Percentiles rank a stretch among this genome's conserved stretches.
These are phyloP conservation scores for Phytopythium litorale DNA, from an alignment of 352 stramenopile species.

Conservation along the genomic window DNA sequence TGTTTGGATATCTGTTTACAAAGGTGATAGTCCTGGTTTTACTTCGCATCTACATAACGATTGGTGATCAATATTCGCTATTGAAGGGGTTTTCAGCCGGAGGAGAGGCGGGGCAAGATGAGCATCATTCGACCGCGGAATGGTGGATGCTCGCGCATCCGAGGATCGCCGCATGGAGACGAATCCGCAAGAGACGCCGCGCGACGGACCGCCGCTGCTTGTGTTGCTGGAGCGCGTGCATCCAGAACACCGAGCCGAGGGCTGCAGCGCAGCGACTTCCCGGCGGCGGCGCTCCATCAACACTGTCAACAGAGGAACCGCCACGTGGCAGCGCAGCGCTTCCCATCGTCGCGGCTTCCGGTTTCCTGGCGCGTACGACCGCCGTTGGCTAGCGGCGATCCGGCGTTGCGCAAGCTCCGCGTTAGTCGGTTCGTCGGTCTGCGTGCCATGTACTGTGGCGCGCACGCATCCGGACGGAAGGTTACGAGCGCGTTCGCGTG, in stretches of 20 bases:
- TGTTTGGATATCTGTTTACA: not conserved
- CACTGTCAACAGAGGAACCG: too few relatives aligned
- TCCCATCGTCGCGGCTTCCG: too few relatives aligned
- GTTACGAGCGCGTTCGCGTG: slow-evolving; percentile 5
- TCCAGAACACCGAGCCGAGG: not conserved
- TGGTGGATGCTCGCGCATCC: slow-evolving; percentile 6
- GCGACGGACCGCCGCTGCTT: too few relatives aligned
- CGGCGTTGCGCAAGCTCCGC: not conserved
- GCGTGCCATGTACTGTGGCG: not conserved
- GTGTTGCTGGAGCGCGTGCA: too few relatives aligned
- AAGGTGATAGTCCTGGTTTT: not conserved
- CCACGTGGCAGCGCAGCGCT: too few relatives aligned
- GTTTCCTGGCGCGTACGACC: too few relatives aligned
- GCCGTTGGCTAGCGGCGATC: not conserved
- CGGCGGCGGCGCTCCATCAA: too few relatives aligned
- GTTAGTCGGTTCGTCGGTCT: too few relatives aligned
- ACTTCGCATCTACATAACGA: not conserved
- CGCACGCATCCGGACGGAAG: not conserved
- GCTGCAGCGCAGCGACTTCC: too few relatives aligned
- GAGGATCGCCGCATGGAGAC: slow-evolving; percentile 3
- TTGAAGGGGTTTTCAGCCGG: not conserved
- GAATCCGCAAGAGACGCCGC: not conserved
- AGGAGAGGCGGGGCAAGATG: not conserved
- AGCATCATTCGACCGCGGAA: not conserved
- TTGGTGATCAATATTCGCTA: not conserved